Percentiles rank a stretch among this genome's conserved stretches.
These are phyloP conservation scores for Pulicaria dysenterica DNA, from an alignment of 129 eudicot genomes.

Conservation along the genomic window DNA sequence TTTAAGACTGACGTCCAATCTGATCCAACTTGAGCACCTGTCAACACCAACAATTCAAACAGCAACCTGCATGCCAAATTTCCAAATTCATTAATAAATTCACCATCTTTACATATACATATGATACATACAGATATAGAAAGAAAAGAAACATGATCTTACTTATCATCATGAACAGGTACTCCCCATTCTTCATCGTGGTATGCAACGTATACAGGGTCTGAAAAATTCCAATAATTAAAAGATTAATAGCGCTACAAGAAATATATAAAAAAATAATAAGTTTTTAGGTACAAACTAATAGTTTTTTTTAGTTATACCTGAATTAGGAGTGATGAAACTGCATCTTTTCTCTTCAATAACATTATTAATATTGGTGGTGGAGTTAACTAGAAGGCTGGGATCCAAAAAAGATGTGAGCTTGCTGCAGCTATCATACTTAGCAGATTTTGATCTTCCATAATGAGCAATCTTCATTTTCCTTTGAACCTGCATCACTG, in stretches of 20 bases:
- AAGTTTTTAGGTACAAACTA: neutral
- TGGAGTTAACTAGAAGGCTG: neutral
- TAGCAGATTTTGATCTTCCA: constrained; percentile 72
- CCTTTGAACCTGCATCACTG: constrained; percentile 73
- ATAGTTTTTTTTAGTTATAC: constrained; percentile 25
- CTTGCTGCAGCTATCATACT: constrained; percentile 43
- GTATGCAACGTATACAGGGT: constrained; percentile 76
- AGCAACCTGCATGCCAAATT: constrained; percentile 50
- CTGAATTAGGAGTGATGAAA: constrained; percentile 82
- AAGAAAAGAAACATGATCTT: constrained; percentile 9
- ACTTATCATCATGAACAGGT: constrained; percentile 90
- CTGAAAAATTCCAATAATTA: constrained; percentile 31
- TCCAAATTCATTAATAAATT: neutral
- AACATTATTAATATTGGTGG: constrained; percentile 9
- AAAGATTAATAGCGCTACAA: too few relatives aligned
- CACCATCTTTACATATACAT: neutral
- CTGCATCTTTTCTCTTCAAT: constrained; percentile 73
- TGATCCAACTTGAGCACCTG: constrained; percentile 95
- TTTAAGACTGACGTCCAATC: constrained; percentile 88
- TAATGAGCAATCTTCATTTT: constrained; percentile 88
- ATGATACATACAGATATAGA: neutral
- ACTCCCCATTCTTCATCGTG: constrained; percentile 99
- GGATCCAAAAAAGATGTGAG: constrained; percentile 28
- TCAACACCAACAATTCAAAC: constrained; percentile 72
- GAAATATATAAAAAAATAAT: too few relatives aligned